phyloP scores from a whole-genome alignment of 768 basidiomycete genomes.

The Porphyrellus cyaneotinctus region DNA sequence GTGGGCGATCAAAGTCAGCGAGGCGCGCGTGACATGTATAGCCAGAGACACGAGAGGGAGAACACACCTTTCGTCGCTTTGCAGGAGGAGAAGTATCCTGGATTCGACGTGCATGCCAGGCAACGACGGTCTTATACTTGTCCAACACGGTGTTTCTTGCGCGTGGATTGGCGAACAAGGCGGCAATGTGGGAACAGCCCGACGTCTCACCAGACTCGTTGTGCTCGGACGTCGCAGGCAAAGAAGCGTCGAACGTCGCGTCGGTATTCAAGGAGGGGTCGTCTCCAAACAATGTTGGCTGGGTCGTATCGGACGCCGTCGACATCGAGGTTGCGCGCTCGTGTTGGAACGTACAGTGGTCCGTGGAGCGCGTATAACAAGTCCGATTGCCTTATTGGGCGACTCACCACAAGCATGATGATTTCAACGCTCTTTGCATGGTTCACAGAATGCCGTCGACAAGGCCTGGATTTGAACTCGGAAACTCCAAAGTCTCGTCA shows the following conservation, averaged over 20 bases:
- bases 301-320: conserved; percentile 28
- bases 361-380: background rate
- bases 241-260: conserved; percentile 7
- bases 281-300: conserved; percentile 29
- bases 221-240: conserved; percentile 10
- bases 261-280: conserved; percentile 15
- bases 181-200: conserved; percentile 41
- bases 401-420: too few relatives aligned
- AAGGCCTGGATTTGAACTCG: background rate
- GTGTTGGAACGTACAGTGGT: too few relatives aligned
- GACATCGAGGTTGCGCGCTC: conserved; percentile 18
- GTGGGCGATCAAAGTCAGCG: background rate
- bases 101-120: conserved; percentile 49
- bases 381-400: conserved; percentile 15
- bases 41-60: background rate
- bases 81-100: conserved; percentile 46
- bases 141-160: conserved; percentile 31
- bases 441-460: background rate
- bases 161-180: conserved; percentile 34
- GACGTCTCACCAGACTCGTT: conserved; percentile 5
- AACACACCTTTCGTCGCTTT: conserved; percentile 64
- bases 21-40: background rate
- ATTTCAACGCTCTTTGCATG: conserved; percentile 8
- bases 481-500: background rate
- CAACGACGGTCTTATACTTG: conserved; percentile 52